Evolutionary conservation across 2,329 filamentous ascomycete species (phyloP).

Genomic region (Alternaria angustiovoidea): DNA sequence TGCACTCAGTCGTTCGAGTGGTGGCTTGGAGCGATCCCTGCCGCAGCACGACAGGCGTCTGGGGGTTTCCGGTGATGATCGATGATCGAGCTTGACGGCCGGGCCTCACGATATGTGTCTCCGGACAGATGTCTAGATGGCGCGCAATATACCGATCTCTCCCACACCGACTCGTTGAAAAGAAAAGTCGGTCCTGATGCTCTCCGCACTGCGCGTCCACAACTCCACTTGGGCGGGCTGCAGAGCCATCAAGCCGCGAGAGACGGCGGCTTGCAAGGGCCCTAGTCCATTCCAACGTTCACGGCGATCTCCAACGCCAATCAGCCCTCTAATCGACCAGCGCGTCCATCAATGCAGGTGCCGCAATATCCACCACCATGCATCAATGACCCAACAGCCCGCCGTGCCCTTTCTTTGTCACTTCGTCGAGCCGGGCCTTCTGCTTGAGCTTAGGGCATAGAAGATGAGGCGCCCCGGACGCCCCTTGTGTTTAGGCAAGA

Average conservation of each 20-base stretch:
- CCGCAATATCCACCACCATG: slow-evolving; percentile 35
- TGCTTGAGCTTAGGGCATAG: slow-evolving; percentile 6
- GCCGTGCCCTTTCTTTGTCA: slow-evolving; percentile 24
- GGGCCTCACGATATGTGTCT: neutral
- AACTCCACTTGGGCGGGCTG: slow-evolving; percentile 6
- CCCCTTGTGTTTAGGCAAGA: slow-evolving; percentile 35
- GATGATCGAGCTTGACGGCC: slow-evolving; percentile 14
- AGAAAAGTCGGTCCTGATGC: slow-evolving; percentile 9
- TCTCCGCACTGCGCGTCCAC: slow-evolving; percentile 10
- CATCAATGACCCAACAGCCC: slow-evolving; percentile 14
- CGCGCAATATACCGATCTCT: neutral
- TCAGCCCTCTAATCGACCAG: slow-evolving; percentile 22
- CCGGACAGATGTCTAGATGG: neutral
- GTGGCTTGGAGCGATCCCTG: slow-evolving; percentile 42
- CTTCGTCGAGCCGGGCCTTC: slow-evolving; percentile 4
- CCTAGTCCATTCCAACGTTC: slow-evolving; percentile 31
- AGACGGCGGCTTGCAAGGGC: slow-evolving; percentile 29
- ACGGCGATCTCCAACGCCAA: slow-evolving; percentile 25
- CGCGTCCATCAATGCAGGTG: slow-evolving; percentile 30
- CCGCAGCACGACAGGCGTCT: slow-evolving; percentile 19
- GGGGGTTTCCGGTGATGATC: slow-evolving; percentile 11
- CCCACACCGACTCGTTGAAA: slow-evolving; percentile 2
- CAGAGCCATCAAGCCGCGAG: slow-evolving; percentile 16
- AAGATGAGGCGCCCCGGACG: slow-evolving; percentile 14
- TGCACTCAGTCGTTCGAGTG: slow-evolving; percentile 36